Conservation (phyloP, 2,329 filamentous ascomycete genomes). For the Claviceps maximensis region DNA sequence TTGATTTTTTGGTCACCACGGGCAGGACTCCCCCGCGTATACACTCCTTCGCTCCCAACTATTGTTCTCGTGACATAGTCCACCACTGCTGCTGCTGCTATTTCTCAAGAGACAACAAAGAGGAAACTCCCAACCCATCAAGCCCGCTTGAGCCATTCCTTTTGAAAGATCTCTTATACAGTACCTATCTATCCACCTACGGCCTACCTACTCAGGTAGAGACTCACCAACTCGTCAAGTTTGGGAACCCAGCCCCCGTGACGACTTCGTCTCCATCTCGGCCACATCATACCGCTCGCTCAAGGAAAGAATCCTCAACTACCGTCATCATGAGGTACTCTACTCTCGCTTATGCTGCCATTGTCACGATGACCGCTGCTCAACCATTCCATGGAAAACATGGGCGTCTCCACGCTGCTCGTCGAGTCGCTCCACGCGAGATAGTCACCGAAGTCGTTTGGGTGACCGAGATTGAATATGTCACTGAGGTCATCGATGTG, state of each 20-base stretch:
- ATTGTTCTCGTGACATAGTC: background rate
- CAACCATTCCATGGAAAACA: constrained; percentile 32
- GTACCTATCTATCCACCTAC: too few relatives aligned
- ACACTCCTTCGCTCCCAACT: constrained; percentile 6
- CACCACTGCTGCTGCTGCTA: background rate
- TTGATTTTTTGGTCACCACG: constrained; percentile 6
- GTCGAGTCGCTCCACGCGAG: constrained; percentile 17
- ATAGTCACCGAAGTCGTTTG: constrained; percentile 36
- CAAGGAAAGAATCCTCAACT: background rate
- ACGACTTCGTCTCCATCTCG: background rate
- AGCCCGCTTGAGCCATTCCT: constrained; percentile 2
- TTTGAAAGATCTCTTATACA: constrained; percentile 5
- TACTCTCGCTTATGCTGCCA: constrained; percentile 17
- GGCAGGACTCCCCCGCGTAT: constrained; percentile 6
- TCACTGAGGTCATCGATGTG: constrained; percentile 35
- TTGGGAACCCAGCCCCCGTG: too few relatives aligned
- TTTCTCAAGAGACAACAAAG: background rate
- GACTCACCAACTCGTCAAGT: too few relatives aligned
- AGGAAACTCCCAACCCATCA: background rate
- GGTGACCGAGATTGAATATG: constrained; percentile 33
- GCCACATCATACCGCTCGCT: background rate
- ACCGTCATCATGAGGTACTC: constrained; percentile 27
- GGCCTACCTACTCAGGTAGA: too few relatives aligned
- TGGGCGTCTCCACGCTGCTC: constrained; percentile 20
- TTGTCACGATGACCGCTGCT: constrained; percentile 32